Evolutionary conservation across 2,329 filamentous ascomycete genomes (phyloP), one percentile per base, ranked within the genome.

Genomic region (Apiospora saccharicola): DNA sequence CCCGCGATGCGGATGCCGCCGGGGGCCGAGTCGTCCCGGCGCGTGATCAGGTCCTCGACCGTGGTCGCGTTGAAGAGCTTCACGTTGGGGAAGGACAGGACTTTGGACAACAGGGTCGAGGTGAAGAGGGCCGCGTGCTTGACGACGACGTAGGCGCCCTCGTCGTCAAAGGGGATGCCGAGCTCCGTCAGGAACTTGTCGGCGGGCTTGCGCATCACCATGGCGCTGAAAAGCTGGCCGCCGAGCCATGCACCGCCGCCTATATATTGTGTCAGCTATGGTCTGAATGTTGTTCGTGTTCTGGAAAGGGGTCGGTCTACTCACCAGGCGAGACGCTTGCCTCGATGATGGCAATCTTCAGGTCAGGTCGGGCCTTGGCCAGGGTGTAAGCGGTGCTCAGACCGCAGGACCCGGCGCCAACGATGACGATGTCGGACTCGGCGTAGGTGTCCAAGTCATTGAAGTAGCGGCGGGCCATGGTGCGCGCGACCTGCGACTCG

Each of bases 61-160:
- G 93, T 89, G 47, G 95, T 98, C 49, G 95, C 95, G 81, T 98
- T 98, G 90, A 98, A 98, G 74, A 98, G 91, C 90, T 98, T 98
- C 80, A 98, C 90, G 83, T 98, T 98, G 75, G 94, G 93, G 86
- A 97, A 93, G 73, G 89, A 84, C 70, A 98, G 86, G 13, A 98
- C 95, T 84, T 93, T 93, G 80, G 92, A 92, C 78, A 98, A 86
- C 73, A 98, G 86, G 37, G 95, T 98, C 73, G 92, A 94, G 44
- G 95, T 98, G 87, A 98, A 98, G 74, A 98, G 89, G 0, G 95
- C 94, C 46, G 95, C 95, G 83, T 98, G 95, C 90, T 96, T 97
- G 82, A 98, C 95, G 1, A 98, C 94, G 19, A 98, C 94, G 77
- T 93, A 96, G 84, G 93, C 89, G 70, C 93, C 93, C 79, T 97